phyloP scores from a whole-genome alignment of 2,329 filamentous ascomycete genomes.

The Claviceps monticola region DNA sequence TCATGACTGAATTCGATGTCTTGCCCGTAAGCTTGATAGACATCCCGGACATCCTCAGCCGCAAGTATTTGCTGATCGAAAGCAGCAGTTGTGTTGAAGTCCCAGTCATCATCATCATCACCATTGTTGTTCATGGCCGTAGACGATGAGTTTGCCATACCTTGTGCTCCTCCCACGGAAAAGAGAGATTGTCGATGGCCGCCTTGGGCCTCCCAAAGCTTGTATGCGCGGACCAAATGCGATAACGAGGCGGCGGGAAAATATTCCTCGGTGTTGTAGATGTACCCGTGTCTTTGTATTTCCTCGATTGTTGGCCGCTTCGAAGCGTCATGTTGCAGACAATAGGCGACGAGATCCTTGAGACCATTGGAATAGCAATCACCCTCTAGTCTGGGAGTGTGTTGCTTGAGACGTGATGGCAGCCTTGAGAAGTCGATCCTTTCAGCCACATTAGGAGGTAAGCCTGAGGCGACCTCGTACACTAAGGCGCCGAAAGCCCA shows the following conservation, averaged over 20 bases:
- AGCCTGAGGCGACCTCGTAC: slow-evolving; percentile 67
- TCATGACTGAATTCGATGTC: slow-evolving; percentile 38
- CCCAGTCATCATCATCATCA: slow-evolving; percentile 46
- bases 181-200: slow-evolving; percentile 56
- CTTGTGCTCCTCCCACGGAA: slow-evolving; percentile 43
- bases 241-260: slow-evolving; percentile 52
- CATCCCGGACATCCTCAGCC: slow-evolving; percentile 40
- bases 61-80: slow-evolving; percentile 46
- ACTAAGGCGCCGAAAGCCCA: slow-evolving; percentile 77
- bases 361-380: slow-evolving; percentile 56
- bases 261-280: slow-evolving; percentile 44
- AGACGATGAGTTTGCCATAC: slow-evolving; percentile 29
- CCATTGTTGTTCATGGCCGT: slow-evolving; percentile 25
- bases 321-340: slow-evolving; percentile 53
- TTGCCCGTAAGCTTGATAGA: slow-evolving; percentile 47
- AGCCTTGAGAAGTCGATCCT: slow-evolving; percentile 34
- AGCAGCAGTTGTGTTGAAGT: slow-evolving; percentile 51
- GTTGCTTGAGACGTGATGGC: slow-evolving; percentile 42
- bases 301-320: slow-evolving; percentile 56
- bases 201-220: slow-evolving; percentile 61
- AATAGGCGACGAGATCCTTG: slow-evolving; percentile 58
- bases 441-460: slow-evolving; percentile 54
- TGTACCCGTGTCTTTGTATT: slow-evolving; percentile 56
- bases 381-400: slow-evolving; percentile 56
- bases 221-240: slow-evolving; percentile 57